A percentile compares a stretch with the other conserved stretches of the same genome.
Evolutionary conservation across 1,284 basidiomycete species (phyloP).

Genomic region (Ustilago vetiveriae): DNA sequence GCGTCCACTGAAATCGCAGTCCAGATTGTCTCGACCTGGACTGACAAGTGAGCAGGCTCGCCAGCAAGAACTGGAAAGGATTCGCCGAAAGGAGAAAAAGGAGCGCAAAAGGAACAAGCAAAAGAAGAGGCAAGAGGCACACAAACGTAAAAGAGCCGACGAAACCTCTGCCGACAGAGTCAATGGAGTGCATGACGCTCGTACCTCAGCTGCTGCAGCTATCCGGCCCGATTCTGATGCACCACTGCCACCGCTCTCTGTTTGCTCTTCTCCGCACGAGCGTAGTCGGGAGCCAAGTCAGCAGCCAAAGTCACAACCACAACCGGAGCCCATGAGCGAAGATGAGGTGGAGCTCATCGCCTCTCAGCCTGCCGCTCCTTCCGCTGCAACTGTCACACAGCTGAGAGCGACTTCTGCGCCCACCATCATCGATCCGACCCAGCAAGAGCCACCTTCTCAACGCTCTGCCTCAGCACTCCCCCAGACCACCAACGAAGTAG

Average conservation of each 20-base stretch:
- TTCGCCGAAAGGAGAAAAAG: conserved; percentile 9
- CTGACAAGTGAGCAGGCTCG: too few relatives aligned
- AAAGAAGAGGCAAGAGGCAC: conserved; percentile 9
- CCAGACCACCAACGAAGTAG: neutral
- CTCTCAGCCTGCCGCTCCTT: neutral
- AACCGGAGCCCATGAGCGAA: conserved; percentile 7
- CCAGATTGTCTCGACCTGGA: neutral
- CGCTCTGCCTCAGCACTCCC: conserved; percentile 11
- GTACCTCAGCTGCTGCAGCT: neutral
- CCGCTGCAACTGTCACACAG: neutral
- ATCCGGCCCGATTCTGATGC: conserved; percentile 6
- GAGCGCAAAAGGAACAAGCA: conserved; percentile 7
- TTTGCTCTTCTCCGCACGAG: neutral
- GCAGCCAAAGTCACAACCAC: neutral
- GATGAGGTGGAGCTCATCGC: conserved; percentile 25
- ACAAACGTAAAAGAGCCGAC: neutral
- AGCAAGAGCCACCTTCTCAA: neutral
- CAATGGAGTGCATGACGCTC: neutral
- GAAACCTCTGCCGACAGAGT: neutral
- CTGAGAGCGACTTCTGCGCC: conserved; percentile 17
- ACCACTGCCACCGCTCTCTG: conserved; percentile 4
- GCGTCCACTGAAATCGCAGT: neutral
- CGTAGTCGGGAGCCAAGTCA: neutral
- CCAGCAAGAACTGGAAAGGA: neutral
- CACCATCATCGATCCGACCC: conserved; percentile 1